A percentile compares a stretch with the other conserved stretches of the same genome.
Evolutionary conservation across 148 eudicot genomes (phyloP).

Genomic region (Rhododendron molle): DNA sequence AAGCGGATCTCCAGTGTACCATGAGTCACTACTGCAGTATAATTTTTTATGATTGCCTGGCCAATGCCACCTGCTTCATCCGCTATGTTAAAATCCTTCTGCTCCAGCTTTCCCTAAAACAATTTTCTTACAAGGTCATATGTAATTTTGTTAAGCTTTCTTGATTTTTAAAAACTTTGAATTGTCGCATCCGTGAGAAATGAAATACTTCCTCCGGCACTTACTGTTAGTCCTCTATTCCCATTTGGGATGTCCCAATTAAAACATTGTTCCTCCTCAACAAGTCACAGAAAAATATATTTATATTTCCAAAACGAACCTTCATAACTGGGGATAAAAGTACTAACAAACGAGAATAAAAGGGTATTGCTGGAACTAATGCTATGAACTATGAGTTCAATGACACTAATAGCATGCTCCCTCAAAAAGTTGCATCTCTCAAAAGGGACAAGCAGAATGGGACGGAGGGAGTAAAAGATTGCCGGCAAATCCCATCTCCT

Average conservation of each 20-base stretch:
- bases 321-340: no score
- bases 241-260: no score
- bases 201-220: not conserved
- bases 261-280: no score
- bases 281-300: no score
- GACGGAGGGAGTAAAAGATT: not conserved
- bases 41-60: not conserved
- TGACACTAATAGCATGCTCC: not conserved
- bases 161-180: not conserved
- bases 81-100: constrained; percentile 36
- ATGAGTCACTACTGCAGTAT: constrained; percentile 15
- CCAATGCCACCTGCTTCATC: constrained; percentile 30
- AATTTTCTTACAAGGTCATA: not conserved
- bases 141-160: not conserved
- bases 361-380: not conserved
- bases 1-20: constrained; percentile 28
- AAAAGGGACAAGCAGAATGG: not conserved
- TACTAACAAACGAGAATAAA: no score
- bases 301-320: no score
- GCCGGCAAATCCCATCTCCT: not conserved
- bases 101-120: constrained; percentile 22
- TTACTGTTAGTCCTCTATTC: no score
- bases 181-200: not conserved
- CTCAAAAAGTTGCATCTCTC: not conserved
- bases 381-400: not conserved